Evolutionary conservation across 2,329 filamentous ascomycete genomes (phyloP).

Genomic region (Dactylellina parvicollis): DNA sequence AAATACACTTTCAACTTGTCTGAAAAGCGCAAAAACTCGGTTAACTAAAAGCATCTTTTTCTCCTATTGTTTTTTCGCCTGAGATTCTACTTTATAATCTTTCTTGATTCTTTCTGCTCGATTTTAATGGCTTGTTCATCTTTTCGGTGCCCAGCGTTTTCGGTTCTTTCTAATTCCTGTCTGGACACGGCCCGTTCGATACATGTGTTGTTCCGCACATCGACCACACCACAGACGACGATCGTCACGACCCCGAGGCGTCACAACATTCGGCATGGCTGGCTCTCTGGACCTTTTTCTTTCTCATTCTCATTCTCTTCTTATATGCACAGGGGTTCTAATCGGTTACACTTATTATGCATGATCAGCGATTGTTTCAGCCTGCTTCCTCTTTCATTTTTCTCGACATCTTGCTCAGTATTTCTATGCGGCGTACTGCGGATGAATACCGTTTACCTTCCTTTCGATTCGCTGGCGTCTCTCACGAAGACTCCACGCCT

Average conservation of each 20-base stretch:
- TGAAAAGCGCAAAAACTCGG: slow-evolving; percentile 54
- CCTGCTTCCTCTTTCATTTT: slow-evolving; percentile 1
- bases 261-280: slow-evolving; percentile 22
- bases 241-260: slow-evolving; percentile 7
- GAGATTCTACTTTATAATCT: slow-evolving; percentile 48
- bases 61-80: slow-evolving; percentile 57
- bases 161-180: slow-evolving; percentile 13
- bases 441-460: slow-evolving; percentile 33
- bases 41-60: slow-evolving; percentile 59
- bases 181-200: slow-evolving; percentile 12
- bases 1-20: slow-evolving; percentile 27
- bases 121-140: slow-evolving; percentile 32
- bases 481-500: not conserved
- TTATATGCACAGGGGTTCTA: slow-evolving; percentile 30
- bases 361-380: slow-evolving; percentile 39
- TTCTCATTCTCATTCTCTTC: not conserved
- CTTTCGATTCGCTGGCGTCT: slow-evolving; percentile 21
- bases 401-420: slow-evolving; percentile 20
- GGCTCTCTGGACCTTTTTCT: slow-evolving; percentile 20
- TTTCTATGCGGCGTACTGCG: slow-evolving; percentile 37
- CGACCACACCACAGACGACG: not conserved
- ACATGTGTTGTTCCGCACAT: not conserved
- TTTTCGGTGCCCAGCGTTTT: slow-evolving; percentile 38
- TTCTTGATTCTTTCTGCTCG: slow-evolving; percentile 42
- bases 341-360: slow-evolving; percentile 29